These are phyloP conservation scores for Coprinopsis cinerea DNA, from an alignment of 768 basidiomycete species.

Conservation along the genomic window DNA sequence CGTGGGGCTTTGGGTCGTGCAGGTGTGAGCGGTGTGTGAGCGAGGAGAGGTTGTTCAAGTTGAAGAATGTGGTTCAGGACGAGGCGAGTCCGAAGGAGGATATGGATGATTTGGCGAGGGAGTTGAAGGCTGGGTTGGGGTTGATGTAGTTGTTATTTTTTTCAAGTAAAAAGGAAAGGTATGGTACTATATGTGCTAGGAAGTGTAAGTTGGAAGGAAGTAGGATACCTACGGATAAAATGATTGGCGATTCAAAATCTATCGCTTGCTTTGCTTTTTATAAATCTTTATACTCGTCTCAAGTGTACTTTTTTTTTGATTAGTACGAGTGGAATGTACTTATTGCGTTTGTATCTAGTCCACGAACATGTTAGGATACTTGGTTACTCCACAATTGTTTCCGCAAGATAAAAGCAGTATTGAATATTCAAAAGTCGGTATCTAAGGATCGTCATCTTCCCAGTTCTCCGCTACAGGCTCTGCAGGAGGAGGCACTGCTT, in stretches of 20 bases:
- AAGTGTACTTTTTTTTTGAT: too few species aligned
- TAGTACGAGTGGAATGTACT: too few species aligned
- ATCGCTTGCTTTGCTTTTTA: too few species aligned
- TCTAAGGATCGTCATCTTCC: constrained; percentile 31
- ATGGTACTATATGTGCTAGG: too few species aligned
- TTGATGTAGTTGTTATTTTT: constrained; percentile 32
- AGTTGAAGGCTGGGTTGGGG: constrained; percentile 62
- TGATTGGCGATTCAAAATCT: too few species aligned
- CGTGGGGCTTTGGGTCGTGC: constrained; percentile 76
- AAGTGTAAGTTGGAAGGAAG: too few species aligned
- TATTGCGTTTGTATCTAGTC: too few species aligned
- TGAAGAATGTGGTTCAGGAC: constrained; percentile 22
- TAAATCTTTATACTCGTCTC: too few species aligned
- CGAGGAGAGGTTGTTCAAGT: constrained; percentile 43
- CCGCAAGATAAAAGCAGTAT: too few species aligned
- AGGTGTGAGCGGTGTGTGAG: constrained; percentile 58
- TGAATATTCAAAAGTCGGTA: too few species aligned
- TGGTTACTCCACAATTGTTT: neutral
- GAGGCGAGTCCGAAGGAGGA: constrained; percentile 23
- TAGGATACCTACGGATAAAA: too few species aligned
- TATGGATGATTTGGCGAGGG: constrained; percentile 46
- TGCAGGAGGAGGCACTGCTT: constrained; percentile 10
- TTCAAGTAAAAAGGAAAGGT: too few species aligned
- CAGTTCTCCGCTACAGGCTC: constrained; percentile 27
- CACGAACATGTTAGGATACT: neutral